phyloP scores from a whole-genome alignment of 2,329 filamentous ascomycete genomes.

The Neopestalotiopsis sp. region DNA sequence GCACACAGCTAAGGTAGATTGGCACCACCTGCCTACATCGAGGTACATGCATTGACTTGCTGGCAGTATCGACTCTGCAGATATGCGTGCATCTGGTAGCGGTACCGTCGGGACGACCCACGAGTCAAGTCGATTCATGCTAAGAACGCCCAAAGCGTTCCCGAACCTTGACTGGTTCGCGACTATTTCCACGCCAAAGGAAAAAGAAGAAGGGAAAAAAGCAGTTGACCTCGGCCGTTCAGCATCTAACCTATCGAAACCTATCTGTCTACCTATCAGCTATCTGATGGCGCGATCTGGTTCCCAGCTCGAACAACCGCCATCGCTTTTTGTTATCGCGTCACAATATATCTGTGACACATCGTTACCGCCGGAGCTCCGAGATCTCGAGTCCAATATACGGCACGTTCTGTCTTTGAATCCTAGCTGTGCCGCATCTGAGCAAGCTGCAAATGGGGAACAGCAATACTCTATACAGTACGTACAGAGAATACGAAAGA shows the following conservation, averaged over 20 bases:
- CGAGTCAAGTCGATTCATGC: constrained; percentile 31
- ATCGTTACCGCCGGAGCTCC: not conserved
- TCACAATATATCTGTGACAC: not conserved
- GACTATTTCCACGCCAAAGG: constrained; percentile 1
- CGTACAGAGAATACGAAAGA: no score
- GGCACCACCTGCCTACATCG: no score
- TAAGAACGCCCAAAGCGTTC: constrained; percentile 29
- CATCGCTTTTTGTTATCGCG: not conserved
- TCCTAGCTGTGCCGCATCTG: not conserved
- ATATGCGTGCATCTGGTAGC: not conserved
- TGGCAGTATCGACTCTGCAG: no score
- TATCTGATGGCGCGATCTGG: not conserved
- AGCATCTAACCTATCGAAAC: not conserved
- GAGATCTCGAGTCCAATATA: not conserved
- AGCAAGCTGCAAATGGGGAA: not conserved
- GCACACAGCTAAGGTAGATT: no score
- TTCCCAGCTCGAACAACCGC: not conserved
- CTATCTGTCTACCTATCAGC: not conserved
- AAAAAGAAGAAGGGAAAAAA: no score
- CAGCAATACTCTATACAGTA: not conserved
- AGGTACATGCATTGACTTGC: no score
- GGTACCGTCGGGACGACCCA: not conserved
- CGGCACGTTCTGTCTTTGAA: not conserved
- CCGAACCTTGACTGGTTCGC: not conserved
- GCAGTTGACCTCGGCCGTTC: not conserved